phyloP scores from a whole-genome alignment of 2,329 filamentous ascomycete genomes.

The Endothia cerciana region DNA sequence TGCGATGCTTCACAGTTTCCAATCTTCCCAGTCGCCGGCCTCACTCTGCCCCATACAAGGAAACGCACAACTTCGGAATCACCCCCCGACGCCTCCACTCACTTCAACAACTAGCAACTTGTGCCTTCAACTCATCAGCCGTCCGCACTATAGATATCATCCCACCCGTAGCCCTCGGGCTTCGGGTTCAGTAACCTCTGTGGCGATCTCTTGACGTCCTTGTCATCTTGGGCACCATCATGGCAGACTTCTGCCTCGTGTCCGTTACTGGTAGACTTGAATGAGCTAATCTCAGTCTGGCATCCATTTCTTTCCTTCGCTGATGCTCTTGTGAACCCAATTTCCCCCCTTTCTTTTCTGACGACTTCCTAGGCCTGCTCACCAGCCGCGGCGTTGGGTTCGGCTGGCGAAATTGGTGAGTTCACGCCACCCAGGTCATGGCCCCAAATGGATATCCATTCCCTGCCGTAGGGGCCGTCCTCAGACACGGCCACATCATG shows the following conservation, averaged over 20 bases:
- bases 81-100: no score
- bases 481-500: conserved; percentile 50
- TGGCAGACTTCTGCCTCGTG: not conserved
- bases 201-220: not conserved
- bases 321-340: not conserved
- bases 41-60: no score
- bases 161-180: not conserved
- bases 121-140: not conserved
- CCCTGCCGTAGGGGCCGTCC: conserved; percentile 49
- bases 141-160: conserved; percentile 5
- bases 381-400: no score
- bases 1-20: not conserved
- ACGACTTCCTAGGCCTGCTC: not conserved
- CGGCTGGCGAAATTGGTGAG: no score
- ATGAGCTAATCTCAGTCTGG: not conserved
- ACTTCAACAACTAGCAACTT: not conserved
- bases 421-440: conserved; percentile 33
- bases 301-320: not conserved
- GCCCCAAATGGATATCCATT: conserved; percentile 60
- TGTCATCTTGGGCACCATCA: not conserved
- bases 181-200: not conserved
- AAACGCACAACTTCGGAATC: no score
- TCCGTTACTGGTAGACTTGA: not conserved
- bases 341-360: not conserved
- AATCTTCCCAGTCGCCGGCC: no score